A percentile compares a stretch with the other conserved stretches of the same genome.
Conservation (phyloP, 2,329 filamentous ascomycete species). For the Trichoderma sp. region DNA sequence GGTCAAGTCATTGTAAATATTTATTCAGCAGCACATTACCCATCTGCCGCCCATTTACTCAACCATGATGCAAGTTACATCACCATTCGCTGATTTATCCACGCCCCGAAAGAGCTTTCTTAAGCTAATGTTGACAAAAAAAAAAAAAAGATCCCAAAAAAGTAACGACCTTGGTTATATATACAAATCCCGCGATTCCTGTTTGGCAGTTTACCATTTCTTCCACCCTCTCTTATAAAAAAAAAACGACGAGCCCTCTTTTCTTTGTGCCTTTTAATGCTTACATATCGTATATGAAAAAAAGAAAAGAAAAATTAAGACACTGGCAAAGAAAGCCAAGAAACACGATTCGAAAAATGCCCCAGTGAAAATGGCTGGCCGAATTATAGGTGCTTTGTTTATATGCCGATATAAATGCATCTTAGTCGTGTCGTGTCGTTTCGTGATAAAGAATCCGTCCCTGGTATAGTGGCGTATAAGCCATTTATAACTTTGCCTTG, state of each 20-base stretch:
- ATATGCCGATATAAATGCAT: slow-evolving; percentile 18
- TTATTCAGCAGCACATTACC: neutral
- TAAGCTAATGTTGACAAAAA: neutral
- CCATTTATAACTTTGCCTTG: neutral
- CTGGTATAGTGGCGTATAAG: neutral
- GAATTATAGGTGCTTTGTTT: slow-evolving; percentile 13
- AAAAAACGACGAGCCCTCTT: slow-evolving; percentile 2
- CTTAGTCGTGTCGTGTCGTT: slow-evolving; percentile 1
- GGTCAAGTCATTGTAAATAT: slow-evolving; percentile 10
- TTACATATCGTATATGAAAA: slow-evolving; percentile 19
- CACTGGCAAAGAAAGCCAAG: slow-evolving; percentile 7
- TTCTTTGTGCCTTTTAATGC: neutral
- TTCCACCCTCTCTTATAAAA: neutral
- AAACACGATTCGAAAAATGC: slow-evolving; percentile 14
- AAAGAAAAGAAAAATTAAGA: neutral
- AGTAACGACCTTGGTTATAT: slow-evolving; percentile 20
- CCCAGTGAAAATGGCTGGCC: slow-evolving; percentile 6
- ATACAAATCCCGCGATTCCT: slow-evolving; percentile 19
- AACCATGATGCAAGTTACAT: slow-evolving; percentile 1
- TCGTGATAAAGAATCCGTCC: slow-evolving; percentile 6
- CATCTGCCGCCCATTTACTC: slow-evolving; percentile 2
- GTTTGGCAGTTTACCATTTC: neutral
- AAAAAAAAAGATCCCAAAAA: neutral
- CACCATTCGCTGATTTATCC: slow-evolving; percentile 1
- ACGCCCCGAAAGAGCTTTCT: slow-evolving; percentile 10